A percentile compares a stretch with the other conserved stretches of the same genome.
phyloP scores from a whole-genome alignment of 495 filamentous ascomycete species.

The Podospora pseudocomata region DNA sequence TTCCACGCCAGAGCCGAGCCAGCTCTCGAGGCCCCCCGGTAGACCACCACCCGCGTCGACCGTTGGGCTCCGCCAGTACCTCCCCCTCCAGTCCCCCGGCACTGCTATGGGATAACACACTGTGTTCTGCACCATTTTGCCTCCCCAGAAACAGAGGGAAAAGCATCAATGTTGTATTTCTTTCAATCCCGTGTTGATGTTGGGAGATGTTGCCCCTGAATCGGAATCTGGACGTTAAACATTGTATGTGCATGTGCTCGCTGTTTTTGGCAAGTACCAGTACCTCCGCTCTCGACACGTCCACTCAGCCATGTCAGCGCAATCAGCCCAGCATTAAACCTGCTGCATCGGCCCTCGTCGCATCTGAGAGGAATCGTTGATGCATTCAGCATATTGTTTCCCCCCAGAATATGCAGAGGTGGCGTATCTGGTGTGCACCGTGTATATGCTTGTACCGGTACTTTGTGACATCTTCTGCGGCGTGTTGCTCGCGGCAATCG shows the following conservation, averaged over 20 bases:
- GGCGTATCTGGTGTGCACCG: neutral
- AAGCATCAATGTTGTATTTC: neutral
- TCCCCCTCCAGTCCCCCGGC: neutral
- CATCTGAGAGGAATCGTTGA: neutral
- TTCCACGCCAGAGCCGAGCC: slow-evolving; percentile 8
- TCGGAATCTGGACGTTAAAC: neutral
- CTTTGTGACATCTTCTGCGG: neutral
- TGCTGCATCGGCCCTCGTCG: neutral
- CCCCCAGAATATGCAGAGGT: neutral
- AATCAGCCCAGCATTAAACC: neutral
- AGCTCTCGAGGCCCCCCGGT: slow-evolving; percentile 21
- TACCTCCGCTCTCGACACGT: slow-evolving; percentile 22
- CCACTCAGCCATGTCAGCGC: neutral
- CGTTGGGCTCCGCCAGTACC: slow-evolving; percentile 9
- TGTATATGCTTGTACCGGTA: slow-evolving; percentile 6
- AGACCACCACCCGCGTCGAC: slow-evolving; percentile 11
- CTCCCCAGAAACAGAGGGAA: neutral
- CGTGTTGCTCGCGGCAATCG: slow-evolving; percentile 7
- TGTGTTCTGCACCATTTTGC: neutral
- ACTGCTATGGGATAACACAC: neutral
- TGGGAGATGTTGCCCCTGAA: slow-evolving; percentile 11
- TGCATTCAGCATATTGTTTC: neutral
- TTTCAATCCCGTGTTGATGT: slow-evolving; percentile 9
- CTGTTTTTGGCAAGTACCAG: slow-evolving; percentile 8
- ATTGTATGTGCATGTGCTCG: neutral